Evolutionary conservation across 352 stramenopile genomes (phyloP).

Genomic region (Peronospora destructor): DNA sequence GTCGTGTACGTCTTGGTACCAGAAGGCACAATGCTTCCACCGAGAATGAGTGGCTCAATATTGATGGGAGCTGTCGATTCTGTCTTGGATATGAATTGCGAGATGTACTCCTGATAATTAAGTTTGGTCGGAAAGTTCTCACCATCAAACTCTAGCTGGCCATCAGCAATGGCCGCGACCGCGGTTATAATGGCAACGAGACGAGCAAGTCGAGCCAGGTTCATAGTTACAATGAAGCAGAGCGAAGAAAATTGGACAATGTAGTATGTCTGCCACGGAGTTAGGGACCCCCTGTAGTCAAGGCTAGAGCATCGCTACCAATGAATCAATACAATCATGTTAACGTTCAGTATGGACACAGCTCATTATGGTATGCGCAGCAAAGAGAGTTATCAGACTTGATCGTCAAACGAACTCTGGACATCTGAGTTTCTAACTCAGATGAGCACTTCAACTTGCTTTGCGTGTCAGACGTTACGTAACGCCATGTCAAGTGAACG

Average conservation of each 20-base stretch:
- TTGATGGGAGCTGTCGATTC: conserved; percentile 11
- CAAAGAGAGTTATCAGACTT: conserved; percentile 20
- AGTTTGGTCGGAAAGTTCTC: conserved; percentile 19
- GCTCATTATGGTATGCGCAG: background rate
- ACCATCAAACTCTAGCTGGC: conserved; percentile 10
- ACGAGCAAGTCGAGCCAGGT: conserved; percentile 8
- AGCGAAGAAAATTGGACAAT: conserved; percentile 18
- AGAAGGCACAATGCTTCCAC: conserved; percentile 31
- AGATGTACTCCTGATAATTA: conserved; percentile 27
- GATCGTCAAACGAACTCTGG: background rate
- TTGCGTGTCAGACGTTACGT: background rate
- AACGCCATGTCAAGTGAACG: background rate
- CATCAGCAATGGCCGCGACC: conserved; percentile 15
- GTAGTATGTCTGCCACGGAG: background rate
- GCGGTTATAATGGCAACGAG: conserved; percentile 19
- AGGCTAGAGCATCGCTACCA: background rate
- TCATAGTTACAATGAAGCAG: conserved; percentile 11
- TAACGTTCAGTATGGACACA: conserved; percentile 5
- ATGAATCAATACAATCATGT: conserved; percentile 6
- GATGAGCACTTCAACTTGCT: background rate
- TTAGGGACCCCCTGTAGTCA: background rate
- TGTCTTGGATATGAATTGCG: conserved; percentile 14
- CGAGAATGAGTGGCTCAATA: conserved; percentile 34
- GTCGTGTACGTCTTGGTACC: conserved; percentile 48
- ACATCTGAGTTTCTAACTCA: background rate